These are phyloP conservation scores for Debaryomycetaceae sp. DNA, from an alignment of 1,139 yeast species.

Conservation along the genomic window DNA sequence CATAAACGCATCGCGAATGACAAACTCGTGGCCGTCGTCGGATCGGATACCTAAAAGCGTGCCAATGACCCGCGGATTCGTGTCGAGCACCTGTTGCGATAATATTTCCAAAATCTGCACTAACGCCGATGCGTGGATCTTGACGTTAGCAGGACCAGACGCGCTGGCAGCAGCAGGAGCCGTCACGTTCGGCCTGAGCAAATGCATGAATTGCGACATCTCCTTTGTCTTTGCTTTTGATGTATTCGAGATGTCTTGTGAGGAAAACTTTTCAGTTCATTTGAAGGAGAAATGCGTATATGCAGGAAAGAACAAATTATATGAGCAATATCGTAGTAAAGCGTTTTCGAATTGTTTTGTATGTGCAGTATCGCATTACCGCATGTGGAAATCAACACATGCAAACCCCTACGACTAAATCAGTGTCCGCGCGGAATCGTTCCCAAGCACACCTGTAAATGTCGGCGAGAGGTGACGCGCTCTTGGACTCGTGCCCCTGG, in stretches of 20 bases:
- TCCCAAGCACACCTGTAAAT: background rate
- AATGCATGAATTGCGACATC: constrained; percentile 30
- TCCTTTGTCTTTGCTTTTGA: background rate
- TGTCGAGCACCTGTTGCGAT: constrained; percentile 31
- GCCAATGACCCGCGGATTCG: constrained; percentile 61
- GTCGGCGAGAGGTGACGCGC: background rate
- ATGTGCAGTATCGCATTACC: no score
- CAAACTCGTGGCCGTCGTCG: constrained; percentile 76
- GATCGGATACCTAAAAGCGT: constrained; percentile 74
- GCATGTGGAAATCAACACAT: no score
- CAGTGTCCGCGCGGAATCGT: no score
- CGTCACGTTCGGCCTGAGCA: constrained; percentile 49
- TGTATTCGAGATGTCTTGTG: background rate
- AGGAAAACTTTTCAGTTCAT: background rate
- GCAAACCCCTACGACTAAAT: no score
- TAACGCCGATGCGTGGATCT: constrained; percentile 59
- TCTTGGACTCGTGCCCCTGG: constrained; percentile 17
- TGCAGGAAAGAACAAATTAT: no score
- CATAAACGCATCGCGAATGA: constrained; percentile 66
- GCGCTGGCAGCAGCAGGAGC: constrained; percentile 43
- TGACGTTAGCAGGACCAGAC: constrained; percentile 38
- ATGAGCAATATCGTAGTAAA: no score
- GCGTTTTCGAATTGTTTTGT: no score
- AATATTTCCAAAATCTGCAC: constrained; percentile 52
- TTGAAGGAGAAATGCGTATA: background rate